Percentiles rank a stretch among this genome's conserved stretches.
These are phyloP conservation scores for Extremus antarcticus DNA, from an alignment of 495 filamentous ascomycete species.

Conservation along the genomic window DNA sequence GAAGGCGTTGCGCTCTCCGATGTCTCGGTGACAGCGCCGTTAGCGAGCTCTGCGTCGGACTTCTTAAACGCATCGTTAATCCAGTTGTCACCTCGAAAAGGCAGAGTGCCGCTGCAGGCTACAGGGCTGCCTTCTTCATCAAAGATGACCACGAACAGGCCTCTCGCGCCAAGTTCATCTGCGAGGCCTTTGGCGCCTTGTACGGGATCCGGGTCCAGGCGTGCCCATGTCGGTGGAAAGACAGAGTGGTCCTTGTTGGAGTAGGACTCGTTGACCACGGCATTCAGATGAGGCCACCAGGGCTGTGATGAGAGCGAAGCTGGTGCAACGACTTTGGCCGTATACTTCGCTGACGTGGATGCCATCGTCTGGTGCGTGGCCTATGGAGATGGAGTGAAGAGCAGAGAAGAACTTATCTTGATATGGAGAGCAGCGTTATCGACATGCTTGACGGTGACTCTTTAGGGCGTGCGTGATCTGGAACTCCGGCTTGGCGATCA, in stretches of 20 bases:
- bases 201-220: constrained; percentile 1
- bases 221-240: constrained; percentile 9
- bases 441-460: too few species aligned
- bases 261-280: not conserved
- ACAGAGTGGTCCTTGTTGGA: not conserved
- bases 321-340: not conserved
- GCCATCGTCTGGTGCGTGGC: too few species aligned
- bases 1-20: not conserved
- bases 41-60: not conserved
- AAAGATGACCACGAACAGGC: constrained; percentile 1
- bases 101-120: constrained; percentile 4
- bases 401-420: too few species aligned
- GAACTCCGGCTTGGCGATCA: too few species aligned
- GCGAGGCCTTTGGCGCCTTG: constrained; percentile 4
- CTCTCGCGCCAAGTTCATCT: not conserved
- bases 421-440: too few species aligned
- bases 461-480: too few species aligned
- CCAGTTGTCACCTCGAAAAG: constrained; percentile 3
- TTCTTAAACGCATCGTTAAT: not conserved
- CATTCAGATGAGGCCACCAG: constrained; percentile 4
- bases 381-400: too few species aligned
- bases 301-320: not conserved
- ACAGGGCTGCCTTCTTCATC: not conserved
- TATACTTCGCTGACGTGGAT: not conserved
- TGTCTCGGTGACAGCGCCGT: not conserved